Evolutionary conservation across 257 asterid genomes (phyloP).

Genomic region (Rhazya stricta): DNA sequence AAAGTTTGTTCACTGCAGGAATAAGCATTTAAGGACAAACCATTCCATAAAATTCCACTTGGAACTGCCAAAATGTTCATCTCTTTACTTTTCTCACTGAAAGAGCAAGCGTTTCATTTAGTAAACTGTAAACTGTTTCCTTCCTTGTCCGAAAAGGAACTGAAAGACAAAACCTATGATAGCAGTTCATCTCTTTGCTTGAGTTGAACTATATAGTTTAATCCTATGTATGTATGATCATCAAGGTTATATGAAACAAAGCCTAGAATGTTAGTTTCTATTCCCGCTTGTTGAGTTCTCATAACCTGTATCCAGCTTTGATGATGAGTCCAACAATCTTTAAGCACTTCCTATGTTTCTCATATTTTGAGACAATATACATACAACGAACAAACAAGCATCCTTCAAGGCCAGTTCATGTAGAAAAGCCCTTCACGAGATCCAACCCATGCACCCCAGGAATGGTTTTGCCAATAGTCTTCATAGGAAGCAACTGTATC

Average conservation of each 20-base stretch:
- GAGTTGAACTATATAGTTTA: neutral
- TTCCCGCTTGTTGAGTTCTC: neutral
- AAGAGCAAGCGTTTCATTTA: neutral
- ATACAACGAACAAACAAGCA: neutral
- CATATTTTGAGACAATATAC: neutral
- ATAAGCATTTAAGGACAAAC: too few species aligned
- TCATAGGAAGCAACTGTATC: neutral
- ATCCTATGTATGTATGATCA: neutral
- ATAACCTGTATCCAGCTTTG: neutral
- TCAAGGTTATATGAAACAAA: neutral
- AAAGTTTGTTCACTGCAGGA: too few species aligned
- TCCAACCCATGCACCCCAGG: slow-evolving; percentile 27
- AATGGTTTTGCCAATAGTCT: slow-evolving; percentile 9
- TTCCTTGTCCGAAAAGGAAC: too few species aligned
- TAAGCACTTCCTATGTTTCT: neutral
- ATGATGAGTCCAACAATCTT: neutral
- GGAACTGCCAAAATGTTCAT: neutral
- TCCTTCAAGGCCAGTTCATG: slow-evolving; percentile 19
- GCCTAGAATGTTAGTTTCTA: neutral
- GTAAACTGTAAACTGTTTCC: neutral
- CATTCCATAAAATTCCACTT: neutral
- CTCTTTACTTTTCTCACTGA: neutral
- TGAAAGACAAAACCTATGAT: too few species aligned
- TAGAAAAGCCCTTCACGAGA: slow-evolving; percentile 24
- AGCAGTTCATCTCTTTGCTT: too few species aligned